Conservation (phyloP, 1,139 yeast genomes). For the Sugiyamaella paludigena region DNA sequence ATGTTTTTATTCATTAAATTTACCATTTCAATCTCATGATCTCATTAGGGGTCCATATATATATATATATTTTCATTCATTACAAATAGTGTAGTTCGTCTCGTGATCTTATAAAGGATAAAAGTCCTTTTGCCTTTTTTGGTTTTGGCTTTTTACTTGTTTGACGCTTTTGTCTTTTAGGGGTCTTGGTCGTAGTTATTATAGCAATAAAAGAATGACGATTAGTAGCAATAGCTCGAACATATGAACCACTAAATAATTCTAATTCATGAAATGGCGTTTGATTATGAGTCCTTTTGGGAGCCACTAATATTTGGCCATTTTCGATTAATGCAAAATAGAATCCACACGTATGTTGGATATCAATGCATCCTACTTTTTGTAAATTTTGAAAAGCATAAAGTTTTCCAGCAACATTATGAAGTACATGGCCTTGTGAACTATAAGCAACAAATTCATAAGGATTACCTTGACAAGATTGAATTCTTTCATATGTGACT, state of each 20-base stretch:
- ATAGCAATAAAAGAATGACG: slow-evolving; percentile 9
- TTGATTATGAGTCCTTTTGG: slow-evolving; percentile 7
- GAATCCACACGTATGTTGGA: slow-evolving; percentile 5
- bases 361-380: slow-evolving; percentile 8
- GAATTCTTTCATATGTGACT: slow-evolving; percentile 9
- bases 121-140: slow-evolving; percentile 4
- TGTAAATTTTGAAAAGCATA: neutral
- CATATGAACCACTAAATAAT: slow-evolving; percentile 1
- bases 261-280: slow-evolving; percentile 4
- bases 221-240: slow-evolving; percentile 6
- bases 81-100: too few relatives aligned
- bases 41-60: too few relatives aligned
- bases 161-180: slow-evolving; percentile 1
- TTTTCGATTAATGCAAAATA: slow-evolving; percentile 8
- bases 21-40: too few relatives aligned
- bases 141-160: neutral
- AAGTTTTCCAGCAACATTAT: slow-evolving; percentile 3
- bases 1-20: too few relatives aligned
- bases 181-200: slow-evolving; percentile 8
- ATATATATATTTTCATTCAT: too few relatives aligned
- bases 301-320: slow-evolving; percentile 4
- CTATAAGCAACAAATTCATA: slow-evolving; percentile 7
- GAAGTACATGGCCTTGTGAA: slow-evolving; percentile 5
- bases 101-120: slow-evolving; percentile 1
- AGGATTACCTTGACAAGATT: slow-evolving; percentile 5